Conservation (phyloP, 192 early-diverging fungal species). For the Mortierella hygrophila region DNA sequence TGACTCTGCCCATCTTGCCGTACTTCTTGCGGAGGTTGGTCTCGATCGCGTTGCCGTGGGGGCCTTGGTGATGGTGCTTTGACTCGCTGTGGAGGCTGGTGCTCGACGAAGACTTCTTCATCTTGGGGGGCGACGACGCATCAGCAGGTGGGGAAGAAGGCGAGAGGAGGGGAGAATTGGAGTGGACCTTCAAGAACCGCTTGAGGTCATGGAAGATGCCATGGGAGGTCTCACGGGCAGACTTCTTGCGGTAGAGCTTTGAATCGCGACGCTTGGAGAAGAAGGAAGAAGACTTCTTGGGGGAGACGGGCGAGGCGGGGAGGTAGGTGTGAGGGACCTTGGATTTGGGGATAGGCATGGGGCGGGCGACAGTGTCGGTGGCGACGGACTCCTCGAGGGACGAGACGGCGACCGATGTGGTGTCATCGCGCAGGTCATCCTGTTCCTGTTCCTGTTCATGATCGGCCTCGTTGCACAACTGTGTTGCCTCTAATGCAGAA, state of each 20-base stretch:
- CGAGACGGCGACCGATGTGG: not conserved
- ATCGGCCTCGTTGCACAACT: not conserved
- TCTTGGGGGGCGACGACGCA: not conserved
- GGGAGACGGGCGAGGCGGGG: conserved; percentile 2
- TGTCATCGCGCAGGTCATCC: not conserved
- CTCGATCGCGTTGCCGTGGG: conserved; percentile 33
- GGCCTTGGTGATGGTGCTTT: not conserved
- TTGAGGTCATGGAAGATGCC: conserved; percentile 44
- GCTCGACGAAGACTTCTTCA: conserved; percentile 10
- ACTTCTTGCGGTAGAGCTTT: conserved; percentile 27
- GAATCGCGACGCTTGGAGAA: conserved; percentile 23
- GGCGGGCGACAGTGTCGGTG: not conserved
- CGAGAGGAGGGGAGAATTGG: conserved; percentile 10
- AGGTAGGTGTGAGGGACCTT: not conserved
- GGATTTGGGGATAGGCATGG: conserved; percentile 18
- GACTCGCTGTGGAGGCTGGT: not conserved
- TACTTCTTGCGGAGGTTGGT: conserved; percentile 59
- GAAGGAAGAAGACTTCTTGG: conserved; percentile 4
- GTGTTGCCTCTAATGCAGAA: not conserved
- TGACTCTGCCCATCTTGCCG: conserved; percentile 69
- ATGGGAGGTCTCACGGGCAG: conserved; percentile 29
- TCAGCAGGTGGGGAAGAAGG: conserved; percentile 1
- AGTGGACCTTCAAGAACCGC: conserved; percentile 35
- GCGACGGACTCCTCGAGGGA: not conserved
- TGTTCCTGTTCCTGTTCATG: not conserved